These are phyloP conservation scores for Phytopythium oedochilum DNA, from an alignment of 352 stramenopile genomes.

Conservation along the genomic window DNA sequence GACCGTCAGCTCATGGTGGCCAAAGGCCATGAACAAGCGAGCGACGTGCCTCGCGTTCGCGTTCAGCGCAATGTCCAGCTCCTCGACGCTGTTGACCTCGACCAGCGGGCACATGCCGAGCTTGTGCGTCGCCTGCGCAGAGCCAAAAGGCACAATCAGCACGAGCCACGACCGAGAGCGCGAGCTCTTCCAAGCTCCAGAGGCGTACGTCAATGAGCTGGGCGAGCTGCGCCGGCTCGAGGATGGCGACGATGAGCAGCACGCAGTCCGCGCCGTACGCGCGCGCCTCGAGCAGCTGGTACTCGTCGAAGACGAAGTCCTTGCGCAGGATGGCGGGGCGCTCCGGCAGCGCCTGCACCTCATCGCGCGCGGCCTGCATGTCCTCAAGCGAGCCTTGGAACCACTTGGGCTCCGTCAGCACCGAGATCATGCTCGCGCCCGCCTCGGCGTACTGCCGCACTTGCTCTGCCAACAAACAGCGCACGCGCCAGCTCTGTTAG, in stretches of 20 bases:
- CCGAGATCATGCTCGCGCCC: conserved; percentile 94
- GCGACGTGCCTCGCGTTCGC: conserved; percentile 73
- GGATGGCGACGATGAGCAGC: conserved; percentile 95
- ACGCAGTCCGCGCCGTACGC: conserved; percentile 96
- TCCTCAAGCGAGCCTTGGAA: conserved; percentile 96
- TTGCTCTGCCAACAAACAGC: conserved; percentile 72
- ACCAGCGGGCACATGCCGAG: conserved; percentile 97
- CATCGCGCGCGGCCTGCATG: conserved; percentile 50
- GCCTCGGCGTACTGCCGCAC: conserved; percentile 87
- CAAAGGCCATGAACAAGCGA: no score
- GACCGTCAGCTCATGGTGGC: background rate
- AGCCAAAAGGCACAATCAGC: background rate
- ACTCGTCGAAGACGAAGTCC: conserved; percentile 96
- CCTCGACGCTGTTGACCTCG: conserved; percentile 94
- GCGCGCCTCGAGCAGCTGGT: conserved; percentile 93
- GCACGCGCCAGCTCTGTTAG: background rate
- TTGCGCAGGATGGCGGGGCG: conserved; percentile 83
- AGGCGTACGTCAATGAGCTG: conserved; percentile 54
- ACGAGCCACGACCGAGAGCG: background rate
- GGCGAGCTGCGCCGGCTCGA: conserved; percentile 53
- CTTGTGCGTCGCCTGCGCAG: conserved; percentile 62
- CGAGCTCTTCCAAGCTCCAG: background rate
- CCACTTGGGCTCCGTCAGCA: conserved; percentile 97
- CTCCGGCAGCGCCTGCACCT: conserved; percentile 30
- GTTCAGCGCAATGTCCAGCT: conserved; percentile 93